Conservation (phyloP, 257 asterid genomes). For the Solanum rostratum region DNA sequence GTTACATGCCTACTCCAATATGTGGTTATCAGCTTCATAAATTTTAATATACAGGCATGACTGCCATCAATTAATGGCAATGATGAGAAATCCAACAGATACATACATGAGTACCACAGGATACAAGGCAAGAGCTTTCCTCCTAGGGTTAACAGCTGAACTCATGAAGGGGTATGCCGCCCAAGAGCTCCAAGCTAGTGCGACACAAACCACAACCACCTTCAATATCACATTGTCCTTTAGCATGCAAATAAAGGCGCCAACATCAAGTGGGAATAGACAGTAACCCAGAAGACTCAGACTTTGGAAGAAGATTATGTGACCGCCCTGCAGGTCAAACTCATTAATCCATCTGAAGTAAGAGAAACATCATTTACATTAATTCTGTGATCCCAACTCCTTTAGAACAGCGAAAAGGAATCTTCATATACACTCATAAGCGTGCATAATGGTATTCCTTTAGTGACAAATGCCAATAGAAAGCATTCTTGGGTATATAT, state of each 20-base stretch:
- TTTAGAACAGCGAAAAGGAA: not conserved
- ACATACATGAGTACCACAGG: constrained; percentile 83
- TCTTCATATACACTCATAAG: not conserved
- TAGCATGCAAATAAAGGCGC: constrained; percentile 81
- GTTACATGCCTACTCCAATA: not conserved
- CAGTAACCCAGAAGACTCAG: constrained; percentile 87
- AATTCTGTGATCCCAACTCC: not conserved
- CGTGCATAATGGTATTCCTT: not conserved
- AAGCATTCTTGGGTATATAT: not conserved
- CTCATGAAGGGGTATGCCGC: constrained; percentile 99
- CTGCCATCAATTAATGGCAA: constrained; percentile 58
- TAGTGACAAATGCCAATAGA: not conserved
- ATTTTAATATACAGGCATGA: not conserved
- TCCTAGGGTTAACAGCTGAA: constrained; percentile 66
- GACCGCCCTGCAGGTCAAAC: constrained; percentile 60
- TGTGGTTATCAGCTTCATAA: not conserved
- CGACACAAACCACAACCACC: constrained; percentile 59
- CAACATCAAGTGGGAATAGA: constrained; percentile 77
- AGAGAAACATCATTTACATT: not conserved
- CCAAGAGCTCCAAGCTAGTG: constrained; percentile 98
- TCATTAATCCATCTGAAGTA: not conserved
- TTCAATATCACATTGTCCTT: constrained; percentile 65
- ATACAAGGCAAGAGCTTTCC: constrained; percentile 92
- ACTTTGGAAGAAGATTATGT: constrained; percentile 97
- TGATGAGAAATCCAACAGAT: constrained; percentile 83